Conservation (phyloP, 2,329 filamentous ascomycete species). For the Monosporascus sp. region DNA sequence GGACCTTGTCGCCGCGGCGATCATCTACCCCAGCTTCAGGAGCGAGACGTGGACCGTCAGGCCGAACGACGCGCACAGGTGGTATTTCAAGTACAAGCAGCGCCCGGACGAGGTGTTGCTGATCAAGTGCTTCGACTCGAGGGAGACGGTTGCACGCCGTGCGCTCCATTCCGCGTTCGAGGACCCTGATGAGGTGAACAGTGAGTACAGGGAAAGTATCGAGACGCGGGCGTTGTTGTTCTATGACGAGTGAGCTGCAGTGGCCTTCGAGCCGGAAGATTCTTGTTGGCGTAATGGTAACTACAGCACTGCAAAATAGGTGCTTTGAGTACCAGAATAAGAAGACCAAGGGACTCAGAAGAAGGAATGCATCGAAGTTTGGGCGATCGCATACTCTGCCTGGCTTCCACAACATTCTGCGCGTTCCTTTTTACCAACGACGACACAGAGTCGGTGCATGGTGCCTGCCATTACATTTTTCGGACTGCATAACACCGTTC, state of each 20-base stretch:
- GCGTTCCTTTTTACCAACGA: no score
- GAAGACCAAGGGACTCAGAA: no score
- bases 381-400: no score
- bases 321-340: no score
- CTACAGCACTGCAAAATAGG: no score
- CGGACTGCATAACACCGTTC: background rate
- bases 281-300: no score
- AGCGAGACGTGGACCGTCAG: constrained; percentile 35
- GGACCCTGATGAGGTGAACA: constrained; percentile 38
- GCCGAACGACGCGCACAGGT: constrained; percentile 35
- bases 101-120: constrained; percentile 46
- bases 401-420: no score
- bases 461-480: no score
- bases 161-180: constrained; percentile 51
- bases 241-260: constrained; percentile 23
- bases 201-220: constrained; percentile 46
- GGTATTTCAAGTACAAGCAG: constrained; percentile 48
- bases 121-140: constrained; percentile 55
- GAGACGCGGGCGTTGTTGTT: constrained; percentile 51
- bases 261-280: background rate
- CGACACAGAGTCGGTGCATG: no score
- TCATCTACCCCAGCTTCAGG: constrained; percentile 29
- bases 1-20: constrained; percentile 33
- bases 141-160: constrained; percentile 43
- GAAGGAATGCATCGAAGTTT: no score